Evolutionary conservation across 441 rosid genomes (phyloP).

Genomic region (Syzygium syzygioides): DNA sequence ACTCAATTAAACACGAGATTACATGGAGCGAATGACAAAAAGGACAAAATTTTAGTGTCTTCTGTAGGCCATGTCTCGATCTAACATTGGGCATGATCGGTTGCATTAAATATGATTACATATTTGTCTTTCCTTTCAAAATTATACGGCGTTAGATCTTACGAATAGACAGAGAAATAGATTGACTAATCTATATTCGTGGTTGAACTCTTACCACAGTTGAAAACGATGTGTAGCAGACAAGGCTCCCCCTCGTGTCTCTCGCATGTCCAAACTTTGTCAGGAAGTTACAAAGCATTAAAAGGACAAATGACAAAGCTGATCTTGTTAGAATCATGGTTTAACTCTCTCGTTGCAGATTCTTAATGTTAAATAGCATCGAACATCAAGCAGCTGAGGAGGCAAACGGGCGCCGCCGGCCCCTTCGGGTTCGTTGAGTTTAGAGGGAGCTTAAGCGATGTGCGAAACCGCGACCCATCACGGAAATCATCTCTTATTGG

Average conservation of each 20-base stretch:
- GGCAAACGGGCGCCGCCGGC: neutral
- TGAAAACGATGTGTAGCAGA: neutral
- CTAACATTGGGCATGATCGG: neutral
- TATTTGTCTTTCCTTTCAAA: neutral
- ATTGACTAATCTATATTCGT: neutral
- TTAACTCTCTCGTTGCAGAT: neutral
- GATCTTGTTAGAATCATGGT: neutral
- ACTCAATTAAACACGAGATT: accelerated
- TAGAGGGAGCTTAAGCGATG: neutral
- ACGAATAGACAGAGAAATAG: neutral
- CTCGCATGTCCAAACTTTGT: neutral
- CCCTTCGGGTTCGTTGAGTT: no score
- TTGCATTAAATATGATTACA: neutral
- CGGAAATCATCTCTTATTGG: neutral
- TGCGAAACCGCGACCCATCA: neutral
- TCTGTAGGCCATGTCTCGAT: neutral
- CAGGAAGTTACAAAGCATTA: neutral
- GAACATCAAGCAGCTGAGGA: neutral
- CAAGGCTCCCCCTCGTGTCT: neutral
- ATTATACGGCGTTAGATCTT: neutral
- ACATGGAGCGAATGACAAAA: neutral
- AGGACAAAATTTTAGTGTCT: neutral
- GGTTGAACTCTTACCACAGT: neutral
- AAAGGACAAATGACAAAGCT: neutral
- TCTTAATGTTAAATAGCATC: neutral